Base-by-base conservation (phyloP, 805 yeast species). In the Cyberlindnera petersonii region DNA sequence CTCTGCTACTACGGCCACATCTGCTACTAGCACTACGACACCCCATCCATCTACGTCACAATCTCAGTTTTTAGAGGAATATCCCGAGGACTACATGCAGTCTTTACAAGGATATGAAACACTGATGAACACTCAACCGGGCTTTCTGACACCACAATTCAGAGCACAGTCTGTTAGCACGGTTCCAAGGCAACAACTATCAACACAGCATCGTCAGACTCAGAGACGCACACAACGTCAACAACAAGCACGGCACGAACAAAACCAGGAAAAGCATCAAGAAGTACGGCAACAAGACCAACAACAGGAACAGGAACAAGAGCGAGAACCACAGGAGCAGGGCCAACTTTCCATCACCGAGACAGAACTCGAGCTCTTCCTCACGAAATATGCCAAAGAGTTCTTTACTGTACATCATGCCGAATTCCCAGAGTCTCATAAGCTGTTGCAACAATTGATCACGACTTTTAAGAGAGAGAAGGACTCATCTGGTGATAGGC, bases 351-450 rank as follows among this genome's bases (percentile, higher is more conserved):
- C 20, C 10, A 16, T 44, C 6, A 24, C 45, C 4, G 51, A 47
- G 14, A 6, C 34, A 1, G 50, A 43, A 10, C 22, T 48, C 26
- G 48, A 45, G 29, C n/a, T 36, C 13, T 33, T 45, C 23, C 17
- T 48, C 36, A 37, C 28, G 9, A 42, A 43, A 15, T 48, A 45
- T 30, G 46, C 40, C 3, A 32, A 33, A 3, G 43, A 36, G 24
- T 48, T 45, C 38, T 20, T 45, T 23, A 20, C 26, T 2, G 6
- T 26, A 13, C 39, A 37, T n/a, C 40, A 37, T 22, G 22, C 27
- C 10, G 43, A 43, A 18, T 48, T 36, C 22, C 46, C 49, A 2
- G 38, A 46, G 27, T 31, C 44, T 5, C 26, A 33, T 2, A 39
- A 39, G 36, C 14, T 39, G 22, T 43, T 36, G 9, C 14, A 26